These are phyloP conservation scores for Ceratorhiza oryzae-sativae DNA, from an alignment of 1,284 basidiomycete genomes.

Conservation along the genomic window DNA sequence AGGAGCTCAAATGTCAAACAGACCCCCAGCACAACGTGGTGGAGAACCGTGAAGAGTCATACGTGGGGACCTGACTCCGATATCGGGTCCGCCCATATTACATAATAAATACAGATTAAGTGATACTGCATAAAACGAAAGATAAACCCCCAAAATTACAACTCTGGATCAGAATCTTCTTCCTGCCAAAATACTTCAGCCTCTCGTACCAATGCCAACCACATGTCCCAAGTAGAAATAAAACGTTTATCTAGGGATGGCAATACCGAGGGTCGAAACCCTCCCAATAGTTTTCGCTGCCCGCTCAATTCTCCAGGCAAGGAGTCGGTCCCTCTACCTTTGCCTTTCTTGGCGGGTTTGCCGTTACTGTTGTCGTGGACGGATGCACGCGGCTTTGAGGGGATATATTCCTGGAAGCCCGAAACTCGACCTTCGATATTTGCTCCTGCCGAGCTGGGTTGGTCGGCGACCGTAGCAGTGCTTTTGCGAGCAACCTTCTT, in stretches of 20 bases:
- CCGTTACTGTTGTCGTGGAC: neutral
- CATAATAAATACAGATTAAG: slow-evolving; percentile 24
- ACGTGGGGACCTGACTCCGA: neutral
- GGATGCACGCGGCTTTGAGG: neutral
- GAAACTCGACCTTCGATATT: no score
- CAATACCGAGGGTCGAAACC: slow-evolving; percentile 18
- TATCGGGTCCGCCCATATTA: slow-evolving; percentile 31
- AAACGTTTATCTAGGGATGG: neutral
- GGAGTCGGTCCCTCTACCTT: neutral
- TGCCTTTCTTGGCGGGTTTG: neutral
- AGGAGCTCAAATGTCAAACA: neutral
- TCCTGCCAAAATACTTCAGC: slow-evolving; percentile 27
- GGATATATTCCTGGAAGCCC: neutral
- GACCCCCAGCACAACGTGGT: slow-evolving; percentile 7
- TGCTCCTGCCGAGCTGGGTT: neutral
- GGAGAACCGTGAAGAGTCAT: slow-evolving; percentile 25
- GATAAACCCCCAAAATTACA: slow-evolving; percentile 6
- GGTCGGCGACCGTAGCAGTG: neutral
- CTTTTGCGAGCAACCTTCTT: neutral
- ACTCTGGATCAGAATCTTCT: neutral
- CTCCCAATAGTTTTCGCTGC: slow-evolving; percentile 12
- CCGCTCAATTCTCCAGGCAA: neutral
- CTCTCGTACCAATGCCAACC: slow-evolving; percentile 20
- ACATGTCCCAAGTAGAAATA: slow-evolving; percentile 34
- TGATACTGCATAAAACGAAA: slow-evolving; percentile 19